phyloP scores from a whole-genome alignment of 805 yeast species.

The Myxozyma nipponensis region DNA sequence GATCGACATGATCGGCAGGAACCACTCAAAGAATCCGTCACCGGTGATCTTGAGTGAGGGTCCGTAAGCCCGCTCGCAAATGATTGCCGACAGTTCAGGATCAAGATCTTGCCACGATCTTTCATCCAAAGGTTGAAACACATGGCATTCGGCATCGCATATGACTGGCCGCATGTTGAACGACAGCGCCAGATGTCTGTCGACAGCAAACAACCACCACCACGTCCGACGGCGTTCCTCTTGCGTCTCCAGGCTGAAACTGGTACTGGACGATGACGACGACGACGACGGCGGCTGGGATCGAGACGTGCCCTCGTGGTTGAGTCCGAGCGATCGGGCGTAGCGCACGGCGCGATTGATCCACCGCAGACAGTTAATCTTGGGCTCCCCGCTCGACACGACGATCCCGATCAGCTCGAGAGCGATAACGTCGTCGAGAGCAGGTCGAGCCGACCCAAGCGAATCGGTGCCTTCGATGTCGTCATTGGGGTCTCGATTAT shows the following conservation, averaged over 20 bases:
- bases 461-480: no score
- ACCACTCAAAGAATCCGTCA: slow-evolving; percentile 42
- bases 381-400: not conserved
- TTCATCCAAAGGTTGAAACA: slow-evolving; percentile 34
- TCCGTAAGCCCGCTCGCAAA: not conserved
- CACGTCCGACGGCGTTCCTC: slow-evolving; percentile 44
- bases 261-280: not conserved
- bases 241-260: not conserved
- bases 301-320: no score
- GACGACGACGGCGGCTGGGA: not conserved
- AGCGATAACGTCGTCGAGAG: not conserved
- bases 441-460: not conserved
- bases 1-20: slow-evolving; percentile 38
- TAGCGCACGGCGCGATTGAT: not conserved
- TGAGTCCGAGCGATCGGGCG: not conserved
- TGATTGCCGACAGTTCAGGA: slow-evolving; percentile 25
- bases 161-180: slow-evolving; percentile 38
- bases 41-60: slow-evolving; percentile 27
- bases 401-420: not conserved
- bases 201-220: slow-evolving; percentile 43
- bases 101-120: slow-evolving; percentile 20
- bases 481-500: not conserved
- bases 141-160: slow-evolving; percentile 36
- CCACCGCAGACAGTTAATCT: not conserved
- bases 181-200: slow-evolving; percentile 40